Conservation (phyloP, 164 flowering plant genomes). For the Aristolochia californica region DNA sequence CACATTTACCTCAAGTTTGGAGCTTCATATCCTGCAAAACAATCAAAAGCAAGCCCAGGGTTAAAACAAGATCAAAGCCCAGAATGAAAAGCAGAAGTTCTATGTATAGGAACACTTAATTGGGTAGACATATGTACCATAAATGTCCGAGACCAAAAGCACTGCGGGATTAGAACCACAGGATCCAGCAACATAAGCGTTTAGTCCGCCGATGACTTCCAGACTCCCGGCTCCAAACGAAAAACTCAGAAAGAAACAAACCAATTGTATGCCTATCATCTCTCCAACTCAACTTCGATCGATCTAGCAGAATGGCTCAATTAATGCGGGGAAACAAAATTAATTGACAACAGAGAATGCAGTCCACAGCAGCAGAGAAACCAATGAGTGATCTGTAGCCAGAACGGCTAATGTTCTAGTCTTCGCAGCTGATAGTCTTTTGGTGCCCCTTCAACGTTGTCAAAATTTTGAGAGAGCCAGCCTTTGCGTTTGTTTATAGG, state of each 20-base stretch:
- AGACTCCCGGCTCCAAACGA: slow-evolving; percentile 39
- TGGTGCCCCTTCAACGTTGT: too few relatives aligned
- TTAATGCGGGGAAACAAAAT: too few relatives aligned
- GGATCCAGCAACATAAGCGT: slow-evolving; percentile 46
- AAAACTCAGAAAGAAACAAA: slow-evolving; percentile 21
- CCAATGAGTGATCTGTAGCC: too few relatives aligned
- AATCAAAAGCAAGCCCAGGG: too few relatives aligned
- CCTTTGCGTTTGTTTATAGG: too few relatives aligned
- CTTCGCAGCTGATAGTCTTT: too few relatives aligned
- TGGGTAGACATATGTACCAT: neutral
- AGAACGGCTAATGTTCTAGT: too few relatives aligned
- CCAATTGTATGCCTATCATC: slow-evolving; percentile 5
- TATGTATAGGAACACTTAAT: too few relatives aligned
- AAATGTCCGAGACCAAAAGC: neutral
- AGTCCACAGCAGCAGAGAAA: neutral
- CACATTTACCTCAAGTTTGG: slow-evolving; percentile 39
- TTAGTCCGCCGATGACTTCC: slow-evolving; percentile 46
- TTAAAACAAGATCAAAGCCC: too few relatives aligned
- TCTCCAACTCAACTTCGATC: neutral
- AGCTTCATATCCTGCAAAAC: slow-evolving; percentile 40
- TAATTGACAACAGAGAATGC: neutral
- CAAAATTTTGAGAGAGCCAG: too few relatives aligned
- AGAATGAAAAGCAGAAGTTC: too few relatives aligned
- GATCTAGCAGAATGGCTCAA: too few relatives aligned
- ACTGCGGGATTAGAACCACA: slow-evolving; percentile 40